Evolutionary conservation across 345 rosid species (phyloP), one percentile per base, ranked within the genome.

Genomic region (Erodium maritimum): DNA sequence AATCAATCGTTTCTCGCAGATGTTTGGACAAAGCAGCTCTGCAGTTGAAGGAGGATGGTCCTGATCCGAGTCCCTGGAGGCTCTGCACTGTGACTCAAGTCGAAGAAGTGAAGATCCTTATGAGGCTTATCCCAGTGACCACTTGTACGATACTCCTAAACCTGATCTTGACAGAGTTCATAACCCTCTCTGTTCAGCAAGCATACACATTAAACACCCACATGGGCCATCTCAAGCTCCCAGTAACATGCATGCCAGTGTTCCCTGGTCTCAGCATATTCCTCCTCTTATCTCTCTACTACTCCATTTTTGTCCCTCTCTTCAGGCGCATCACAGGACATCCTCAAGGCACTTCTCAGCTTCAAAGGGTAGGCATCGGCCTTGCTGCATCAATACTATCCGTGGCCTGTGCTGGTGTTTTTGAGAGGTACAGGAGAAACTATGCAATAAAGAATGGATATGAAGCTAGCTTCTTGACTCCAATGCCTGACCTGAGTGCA

Each of bases 321-420:
- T 77, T 77, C 7, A 71, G 89, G n/a, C 66, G 81, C 18, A 65
- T 90, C 64, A 90, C 97, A 0, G 94, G 95, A 21, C 86, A 87
- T 60, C 96, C 97, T 12, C 91, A 72, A 5, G 97, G 97, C 3
- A 96, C 91, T 54, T 87, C 97, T 57, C 97, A 90, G 85, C 94
- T 90, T 63, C 97, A 87, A 68, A 76, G 95, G 70, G 78, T 88
- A 8, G 97, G 97, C 23, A 84, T 85, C 21, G 97, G 90, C 8
- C 72, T 90, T 19, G 86, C 79, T 22, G 71, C 85, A 52, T 87
- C 95, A 11, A 82, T 83, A 37, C 3, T 85, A 21, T 85, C 97
- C 0, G 85, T 76, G 20, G 84, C 80, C 6, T 85, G 90, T 87
- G 90, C 87, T 14, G 97, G 80, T 46, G 57, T 75, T 24, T 90